Percentiles rank a stretch among this genome's conserved stretches.
phyloP scores from a whole-genome alignment of 108 stramenopile species.

The Cyclotella cryptica region DNA sequence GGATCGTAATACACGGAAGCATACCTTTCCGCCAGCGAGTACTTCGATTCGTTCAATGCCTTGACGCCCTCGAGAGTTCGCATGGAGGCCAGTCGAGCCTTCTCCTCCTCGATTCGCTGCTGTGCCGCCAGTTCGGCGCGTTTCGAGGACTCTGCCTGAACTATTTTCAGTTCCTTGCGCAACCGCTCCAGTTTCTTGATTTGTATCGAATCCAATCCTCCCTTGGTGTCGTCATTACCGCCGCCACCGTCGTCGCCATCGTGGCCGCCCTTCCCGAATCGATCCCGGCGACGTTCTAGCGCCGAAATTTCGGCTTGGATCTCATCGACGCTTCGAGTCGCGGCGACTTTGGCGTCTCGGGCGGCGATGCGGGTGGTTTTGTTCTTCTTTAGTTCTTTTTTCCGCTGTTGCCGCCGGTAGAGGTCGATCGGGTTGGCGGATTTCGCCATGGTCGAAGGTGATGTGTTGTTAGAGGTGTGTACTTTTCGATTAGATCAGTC shows the following conservation, averaged over 20 bases:
- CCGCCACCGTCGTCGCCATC: constrained; percentile 28
- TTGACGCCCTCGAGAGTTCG: constrained; percentile 48
- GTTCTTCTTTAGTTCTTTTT: constrained; percentile 77
- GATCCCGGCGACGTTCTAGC: constrained; percentile 39
- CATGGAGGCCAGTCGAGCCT: constrained; percentile 31
- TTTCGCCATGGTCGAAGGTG: constrained; percentile 54
- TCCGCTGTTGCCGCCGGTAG: constrained; percentile 61
- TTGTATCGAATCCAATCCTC: constrained; percentile 44
- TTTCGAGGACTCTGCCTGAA: constrained; percentile 39
- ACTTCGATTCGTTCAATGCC: constrained; percentile 63
- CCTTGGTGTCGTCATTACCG: too few relatives aligned
- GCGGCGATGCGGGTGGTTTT: constrained; percentile 71
- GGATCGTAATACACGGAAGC: constrained; percentile 76
- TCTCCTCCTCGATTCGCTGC: constrained; percentile 34
- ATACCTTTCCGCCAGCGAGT: constrained; percentile 48
- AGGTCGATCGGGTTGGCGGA: constrained; percentile 51
- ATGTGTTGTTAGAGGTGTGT: too few relatives aligned
- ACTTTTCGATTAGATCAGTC: too few relatives aligned
- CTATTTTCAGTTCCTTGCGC: constrained; percentile 74
- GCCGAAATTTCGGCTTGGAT: constrained; percentile 48
- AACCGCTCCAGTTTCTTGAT: constrained; percentile 69
- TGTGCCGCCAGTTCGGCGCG: constrained; percentile 50
- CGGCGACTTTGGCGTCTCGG: constrained; percentile 75
- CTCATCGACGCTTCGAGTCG: constrained; percentile 61
- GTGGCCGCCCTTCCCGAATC: constrained; percentile 19